Percentiles rank a stretch among this genome's conserved stretches.
These are phyloP conservation scores for Sarocladiaceae sp. DNA, from an alignment of 2,329 filamentous ascomycete species.

Conservation along the genomic window DNA sequence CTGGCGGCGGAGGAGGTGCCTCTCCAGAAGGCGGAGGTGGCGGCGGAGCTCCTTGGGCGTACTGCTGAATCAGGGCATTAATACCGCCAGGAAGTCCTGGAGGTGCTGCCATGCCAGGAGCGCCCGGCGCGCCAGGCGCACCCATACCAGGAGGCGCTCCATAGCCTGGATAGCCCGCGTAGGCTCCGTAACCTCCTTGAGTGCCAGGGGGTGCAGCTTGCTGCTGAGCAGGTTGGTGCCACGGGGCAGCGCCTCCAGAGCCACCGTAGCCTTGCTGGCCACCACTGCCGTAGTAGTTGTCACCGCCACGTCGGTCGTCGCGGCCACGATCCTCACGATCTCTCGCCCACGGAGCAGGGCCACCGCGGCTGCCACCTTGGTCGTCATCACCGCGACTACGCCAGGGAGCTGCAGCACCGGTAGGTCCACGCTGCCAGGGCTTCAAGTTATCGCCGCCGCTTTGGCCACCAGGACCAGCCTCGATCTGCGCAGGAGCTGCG, in stretches of 20 bases:
- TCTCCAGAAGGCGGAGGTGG: slow-evolving; percentile 56
- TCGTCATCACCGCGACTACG: slow-evolving; percentile 50
- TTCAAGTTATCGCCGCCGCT: slow-evolving; percentile 55
- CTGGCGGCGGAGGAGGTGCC: slow-evolving; percentile 61
- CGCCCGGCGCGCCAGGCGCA: slow-evolving; percentile 32
- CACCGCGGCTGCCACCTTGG: slow-evolving; percentile 35
- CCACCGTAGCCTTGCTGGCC: slow-evolving; percentile 20
- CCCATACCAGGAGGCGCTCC: slow-evolving; percentile 50
- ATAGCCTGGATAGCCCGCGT: slow-evolving; percentile 44
- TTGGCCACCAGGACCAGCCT: slow-evolving; percentile 66
- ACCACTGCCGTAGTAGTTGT: slow-evolving; percentile 22
- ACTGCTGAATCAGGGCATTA: slow-evolving; percentile 65
- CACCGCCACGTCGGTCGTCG: slow-evolving; percentile 25
- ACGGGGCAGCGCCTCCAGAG: slow-evolving; percentile 35
- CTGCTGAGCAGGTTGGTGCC: slow-evolving; percentile 41
- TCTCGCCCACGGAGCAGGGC: slow-evolving; percentile 53
- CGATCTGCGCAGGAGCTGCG: slow-evolving; percentile 73
- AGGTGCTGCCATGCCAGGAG: slow-evolving; percentile 46
- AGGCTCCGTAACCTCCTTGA: slow-evolving; percentile 54
- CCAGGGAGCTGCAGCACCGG: slow-evolving; percentile 83
- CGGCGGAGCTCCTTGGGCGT: slow-evolving; percentile 45
- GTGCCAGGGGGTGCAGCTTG: slow-evolving; percentile 48
- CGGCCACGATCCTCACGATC: slow-evolving; percentile 49
- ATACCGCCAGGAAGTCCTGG: slow-evolving; percentile 48
- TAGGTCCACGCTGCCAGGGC: slow-evolving; percentile 86